phyloP scores from a whole-genome alignment of 2,329 filamentous ascomycete genomes.

The Aspergillus ustus region DNA sequence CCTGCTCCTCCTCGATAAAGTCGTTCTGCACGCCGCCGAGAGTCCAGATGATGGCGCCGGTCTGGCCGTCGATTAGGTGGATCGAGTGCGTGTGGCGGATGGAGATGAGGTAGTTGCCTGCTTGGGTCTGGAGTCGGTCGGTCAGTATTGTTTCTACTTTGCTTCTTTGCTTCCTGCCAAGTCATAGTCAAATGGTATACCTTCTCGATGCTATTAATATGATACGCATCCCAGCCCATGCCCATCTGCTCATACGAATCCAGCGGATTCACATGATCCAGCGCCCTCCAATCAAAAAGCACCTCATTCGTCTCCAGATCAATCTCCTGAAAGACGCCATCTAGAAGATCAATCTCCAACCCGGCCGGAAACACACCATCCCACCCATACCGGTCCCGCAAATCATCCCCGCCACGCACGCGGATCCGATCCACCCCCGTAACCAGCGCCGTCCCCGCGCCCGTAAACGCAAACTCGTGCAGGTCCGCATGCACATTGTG shows the following conservation, averaged over 20 bases:
- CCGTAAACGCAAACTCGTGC: constrained; percentile 15
- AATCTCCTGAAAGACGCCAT: constrained; percentile 12
- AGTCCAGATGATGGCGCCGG: constrained; percentile 11
- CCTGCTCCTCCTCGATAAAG: constrained; percentile 8
- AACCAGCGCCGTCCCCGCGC: constrained; percentile 9
- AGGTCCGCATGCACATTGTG: constrained; percentile 5
- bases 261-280: constrained; percentile 12
- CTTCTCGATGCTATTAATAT: constrained; percentile 18
- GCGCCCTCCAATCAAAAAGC: constrained; percentile 12
- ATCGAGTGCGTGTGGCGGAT: constrained; percentile 15
- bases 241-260: constrained; percentile 14
- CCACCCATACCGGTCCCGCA: not conserved
- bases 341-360: constrained; percentile 6
- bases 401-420: not conserved
- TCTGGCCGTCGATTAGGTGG: constrained; percentile 11
- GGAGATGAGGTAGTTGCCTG: constrained; percentile 18
- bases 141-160: not conserved
- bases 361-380: not conserved
- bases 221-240: constrained; percentile 17
- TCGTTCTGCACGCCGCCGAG: constrained; percentile 12
- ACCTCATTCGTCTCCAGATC: constrained; percentile 16
- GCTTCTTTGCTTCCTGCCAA: too few species aligned
- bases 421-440: constrained; percentile 12
- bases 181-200: constrained; percentile 1
- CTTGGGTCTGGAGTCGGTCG: constrained; percentile 12